A percentile compares a stretch with the other conserved stretches of the same genome.
Evolutionary conservation across 1,139 yeast genomes (phyloP).

Genomic region (Scheffersomyces lignicola): DNA sequence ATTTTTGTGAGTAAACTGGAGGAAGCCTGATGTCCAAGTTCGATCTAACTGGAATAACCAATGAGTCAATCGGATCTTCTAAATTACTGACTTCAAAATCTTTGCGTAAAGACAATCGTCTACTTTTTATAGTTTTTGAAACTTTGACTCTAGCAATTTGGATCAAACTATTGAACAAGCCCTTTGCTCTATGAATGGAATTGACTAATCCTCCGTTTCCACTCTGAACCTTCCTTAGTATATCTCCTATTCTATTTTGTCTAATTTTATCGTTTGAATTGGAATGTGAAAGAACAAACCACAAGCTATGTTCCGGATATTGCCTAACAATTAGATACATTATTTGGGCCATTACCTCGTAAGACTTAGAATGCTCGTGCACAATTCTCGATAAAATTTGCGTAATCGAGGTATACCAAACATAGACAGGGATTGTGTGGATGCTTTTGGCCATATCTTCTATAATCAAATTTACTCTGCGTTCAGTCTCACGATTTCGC

Average conservation of each 20-base stretch:
- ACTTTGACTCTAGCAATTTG: slow-evolving; percentile 34
- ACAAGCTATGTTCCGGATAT: slow-evolving; percentile 81
- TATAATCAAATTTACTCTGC: slow-evolving; percentile 47
- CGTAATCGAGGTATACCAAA: slow-evolving; percentile 85
- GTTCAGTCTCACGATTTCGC: slow-evolving; percentile 31
- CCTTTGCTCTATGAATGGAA: slow-evolving; percentile 24
- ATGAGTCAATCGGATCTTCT: slow-evolving; percentile 53
- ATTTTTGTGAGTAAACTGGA: slow-evolving; percentile 40
- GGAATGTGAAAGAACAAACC: slow-evolving; percentile 78
- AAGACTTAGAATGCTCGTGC: slow-evolving; percentile 61
- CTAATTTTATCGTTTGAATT: slow-evolving; percentile 66
- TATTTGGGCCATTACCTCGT: slow-evolving; percentile 54
- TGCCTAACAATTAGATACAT: slow-evolving; percentile 55
- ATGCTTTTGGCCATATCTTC: slow-evolving; percentile 52
- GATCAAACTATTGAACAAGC: slow-evolving; percentile 36
- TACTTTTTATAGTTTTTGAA: slow-evolving; percentile 30
- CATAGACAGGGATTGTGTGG: slow-evolving; percentile 54
- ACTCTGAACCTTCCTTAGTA: slow-evolving; percentile 18
- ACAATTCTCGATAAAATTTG: slow-evolving; percentile 80
- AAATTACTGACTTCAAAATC: slow-evolving; percentile 49
- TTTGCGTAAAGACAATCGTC: slow-evolving; percentile 35
- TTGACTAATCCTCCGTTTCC: slow-evolving; percentile 14
- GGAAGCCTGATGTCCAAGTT: slow-evolving; percentile 74
- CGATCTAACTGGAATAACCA: slow-evolving; percentile 80
- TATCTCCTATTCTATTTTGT: slow-evolving; percentile 45